Base-by-base conservation (phyloP, 78 protist species). In the Dictyostelium firmibasis region DNA sequence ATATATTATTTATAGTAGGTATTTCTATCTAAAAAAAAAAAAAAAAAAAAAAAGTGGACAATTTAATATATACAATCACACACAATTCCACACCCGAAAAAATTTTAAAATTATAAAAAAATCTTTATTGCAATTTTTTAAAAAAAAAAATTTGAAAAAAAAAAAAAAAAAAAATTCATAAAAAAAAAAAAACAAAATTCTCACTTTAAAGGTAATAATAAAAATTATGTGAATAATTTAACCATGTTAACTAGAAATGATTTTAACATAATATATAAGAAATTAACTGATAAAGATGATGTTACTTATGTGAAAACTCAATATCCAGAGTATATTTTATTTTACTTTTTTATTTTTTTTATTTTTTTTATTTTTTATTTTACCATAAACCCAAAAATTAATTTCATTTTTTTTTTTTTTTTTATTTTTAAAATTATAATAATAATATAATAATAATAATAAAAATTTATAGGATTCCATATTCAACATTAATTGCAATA, bases 281-380 rank as follows among this genome's bases (percentile, higher is more conserved):
- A 36, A 38, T 9, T 89, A 44, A 89, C 50, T 69, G 86, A 89
- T 44, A 89, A 89, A 81, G 94, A 89, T 67, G 94, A 81, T 64
- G 81, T 87, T 35, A 81, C 35, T 25, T 38, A 31, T 64, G 18
- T 87, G 16, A 64, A 64, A 62, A 16, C 60, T 10, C 84, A 50
- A 43, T 87, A 62, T 64, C 85, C 77, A 62, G 43, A 86, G 92
- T 86, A 84, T 3, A 27, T 70, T 18, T 41, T 35, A 27, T 23
- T 35, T 75, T n/a, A n/a, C n/a, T n/a, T 36, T 23, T 81, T 6
- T 29, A 16, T 57, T 62, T 36, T 41, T 74, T 31, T 83, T 9
- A 25, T 6, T 25, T 44, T 44, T 9, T 9, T 10, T 44, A 44
- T 44, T 44, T 44, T 9, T 44, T 50, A 16, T 10, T n/a, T n/a